phyloP scores from a whole-genome alignment of 768 basidiomycete genomes.

The Rubroboletus pulcherrimus region DNA sequence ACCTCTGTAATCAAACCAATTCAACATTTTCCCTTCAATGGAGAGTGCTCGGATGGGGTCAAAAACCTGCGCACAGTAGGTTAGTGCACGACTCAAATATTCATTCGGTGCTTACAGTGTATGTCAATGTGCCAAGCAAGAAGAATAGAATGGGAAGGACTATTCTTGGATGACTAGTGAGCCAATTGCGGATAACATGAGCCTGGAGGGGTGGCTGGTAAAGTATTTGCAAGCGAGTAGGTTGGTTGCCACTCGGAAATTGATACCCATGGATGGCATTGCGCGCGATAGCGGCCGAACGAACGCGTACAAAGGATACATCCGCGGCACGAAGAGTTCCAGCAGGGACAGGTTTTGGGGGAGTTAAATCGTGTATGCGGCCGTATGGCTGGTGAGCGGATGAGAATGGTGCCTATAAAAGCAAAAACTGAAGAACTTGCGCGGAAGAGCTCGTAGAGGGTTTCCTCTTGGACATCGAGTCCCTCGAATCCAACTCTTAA shows the following conservation, averaged over 20 bases:
- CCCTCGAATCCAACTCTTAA: constrained; percentile 85
- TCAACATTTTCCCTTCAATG: constrained; percentile 75
- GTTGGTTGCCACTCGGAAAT: constrained; percentile 28
- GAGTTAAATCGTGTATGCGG: constrained; percentile 61
- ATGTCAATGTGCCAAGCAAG: constrained; percentile 84
- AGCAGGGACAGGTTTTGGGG: constrained; percentile 57
- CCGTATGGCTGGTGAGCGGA: constrained; percentile 66
- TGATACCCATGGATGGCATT: constrained; percentile 72
- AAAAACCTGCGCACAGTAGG: constrained; percentile 59
- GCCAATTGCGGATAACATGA: constrained; percentile 72
- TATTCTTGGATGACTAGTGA: constrained; percentile 82
- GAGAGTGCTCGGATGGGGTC: constrained; percentile 86
- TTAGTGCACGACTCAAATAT: not conserved
- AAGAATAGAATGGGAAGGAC: constrained; percentile 79
- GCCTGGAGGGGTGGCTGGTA: constrained; percentile 66
- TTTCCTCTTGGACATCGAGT: constrained; percentile 78
- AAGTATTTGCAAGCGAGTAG: constrained; percentile 48
- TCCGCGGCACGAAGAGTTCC: constrained; percentile 64
- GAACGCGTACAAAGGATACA: constrained; percentile 58
- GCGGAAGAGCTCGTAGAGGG: constrained; percentile 71
- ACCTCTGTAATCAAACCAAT: constrained; percentile 83
- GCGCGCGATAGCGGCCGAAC: constrained; percentile 75
- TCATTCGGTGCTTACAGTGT: constrained; percentile 56
- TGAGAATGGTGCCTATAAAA: not conserved
- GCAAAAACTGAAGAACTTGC: constrained; percentile 40